Percentiles rank a stretch among this genome's conserved stretches.
Conservation (phyloP, 768 basidiomycete genomes). For the Multifurca ochricompacta region DNA sequence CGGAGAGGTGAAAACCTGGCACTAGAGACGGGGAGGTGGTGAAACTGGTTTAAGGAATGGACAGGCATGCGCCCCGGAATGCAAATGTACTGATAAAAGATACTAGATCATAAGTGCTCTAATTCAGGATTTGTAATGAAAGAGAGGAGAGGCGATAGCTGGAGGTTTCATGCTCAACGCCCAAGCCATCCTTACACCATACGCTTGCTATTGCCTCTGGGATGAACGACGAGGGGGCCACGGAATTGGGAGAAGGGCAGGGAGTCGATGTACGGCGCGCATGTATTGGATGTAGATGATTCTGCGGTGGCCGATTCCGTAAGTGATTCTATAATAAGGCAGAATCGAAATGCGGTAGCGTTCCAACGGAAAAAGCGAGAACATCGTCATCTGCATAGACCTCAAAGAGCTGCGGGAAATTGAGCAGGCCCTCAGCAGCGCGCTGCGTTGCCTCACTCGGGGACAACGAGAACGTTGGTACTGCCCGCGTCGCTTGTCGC, state of each 20-base stretch:
- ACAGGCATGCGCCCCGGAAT: too few species aligned
- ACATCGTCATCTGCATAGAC: constrained; percentile 91
- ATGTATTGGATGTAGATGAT: constrained; percentile 15
- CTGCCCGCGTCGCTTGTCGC: constrained; percentile 43
- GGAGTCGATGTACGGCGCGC: constrained; percentile 31
- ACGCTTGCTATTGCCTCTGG: constrained; percentile 81
- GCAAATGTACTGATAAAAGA: too few species aligned
- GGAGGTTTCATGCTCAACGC: too few species aligned
- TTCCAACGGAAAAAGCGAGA: constrained; percentile 78
- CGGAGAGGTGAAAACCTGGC: too few species aligned
- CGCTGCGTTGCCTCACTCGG: constrained; percentile 84
- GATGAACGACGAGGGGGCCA: constrained; percentile 32
- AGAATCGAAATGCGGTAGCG: constrained; percentile 61
- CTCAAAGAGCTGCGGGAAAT: constrained; percentile 89
- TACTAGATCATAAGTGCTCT: too few species aligned
- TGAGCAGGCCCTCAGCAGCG: constrained; percentile 89
- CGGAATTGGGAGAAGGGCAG: not conserved
- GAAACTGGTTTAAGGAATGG: too few species aligned
- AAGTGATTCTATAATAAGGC: constrained; percentile 43
- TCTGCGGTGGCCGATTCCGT: constrained; percentile 32
- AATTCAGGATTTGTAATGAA: too few species aligned
- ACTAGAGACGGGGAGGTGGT: too few species aligned
- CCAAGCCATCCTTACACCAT: too few species aligned
- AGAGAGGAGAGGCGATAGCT: constrained; percentile 78
- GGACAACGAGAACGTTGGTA: constrained; percentile 90